Evolutionary conservation across 176 grass and related monocot genomes (phyloP).

Genomic region (Pontederia crassipes): DNA sequence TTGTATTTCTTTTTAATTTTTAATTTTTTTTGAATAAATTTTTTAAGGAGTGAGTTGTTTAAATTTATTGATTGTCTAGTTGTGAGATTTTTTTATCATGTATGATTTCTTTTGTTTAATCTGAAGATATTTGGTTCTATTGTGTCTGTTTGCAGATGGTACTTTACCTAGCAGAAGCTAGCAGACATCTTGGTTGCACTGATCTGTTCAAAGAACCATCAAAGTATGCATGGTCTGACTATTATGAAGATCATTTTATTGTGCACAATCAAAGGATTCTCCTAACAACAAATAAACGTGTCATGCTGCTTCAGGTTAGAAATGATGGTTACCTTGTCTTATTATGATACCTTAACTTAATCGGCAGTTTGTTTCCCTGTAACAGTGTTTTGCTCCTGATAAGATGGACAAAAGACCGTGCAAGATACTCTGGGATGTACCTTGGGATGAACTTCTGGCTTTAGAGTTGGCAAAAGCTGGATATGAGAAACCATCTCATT

Average conservation of each 20-base stretch:
- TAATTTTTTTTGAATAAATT: no score
- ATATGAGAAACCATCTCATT: constrained; percentile 61
- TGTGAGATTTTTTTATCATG: no score
- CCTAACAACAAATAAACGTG: constrained; percentile 75
- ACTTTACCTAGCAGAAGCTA: constrained; percentile 91
- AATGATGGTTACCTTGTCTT: constrained; percentile 10
- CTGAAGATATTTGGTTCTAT: constrained; percentile 7
- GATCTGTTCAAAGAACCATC: constrained; percentile 98
- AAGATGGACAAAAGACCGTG: constrained; percentile 92
- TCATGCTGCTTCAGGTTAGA: constrained; percentile 85
- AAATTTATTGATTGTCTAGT: no score
- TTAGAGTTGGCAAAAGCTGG: constrained; percentile 91
- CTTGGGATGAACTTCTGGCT: constrained; percentile 81
- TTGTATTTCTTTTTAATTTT: no score
- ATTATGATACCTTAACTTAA: constrained; percentile 12
- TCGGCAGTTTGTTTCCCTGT: neutral
- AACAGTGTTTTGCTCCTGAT: constrained; percentile 66
- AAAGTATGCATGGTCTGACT: constrained; percentile 99
- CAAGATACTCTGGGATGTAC: constrained; percentile 94
- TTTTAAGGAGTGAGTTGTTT: no score
- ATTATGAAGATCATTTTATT: constrained; percentile 85
- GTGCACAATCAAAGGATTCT: constrained; percentile 63
- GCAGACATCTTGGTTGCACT: constrained; percentile 83
- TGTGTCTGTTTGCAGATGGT: constrained; percentile 58
- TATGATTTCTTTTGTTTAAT: neutral